Percentiles rank a stretch among this genome's conserved stretches.
These are phyloP conservation scores for Apium graveolens DNA, from an alignment of 129 eudicot genomes.

Conservation along the genomic window DNA sequence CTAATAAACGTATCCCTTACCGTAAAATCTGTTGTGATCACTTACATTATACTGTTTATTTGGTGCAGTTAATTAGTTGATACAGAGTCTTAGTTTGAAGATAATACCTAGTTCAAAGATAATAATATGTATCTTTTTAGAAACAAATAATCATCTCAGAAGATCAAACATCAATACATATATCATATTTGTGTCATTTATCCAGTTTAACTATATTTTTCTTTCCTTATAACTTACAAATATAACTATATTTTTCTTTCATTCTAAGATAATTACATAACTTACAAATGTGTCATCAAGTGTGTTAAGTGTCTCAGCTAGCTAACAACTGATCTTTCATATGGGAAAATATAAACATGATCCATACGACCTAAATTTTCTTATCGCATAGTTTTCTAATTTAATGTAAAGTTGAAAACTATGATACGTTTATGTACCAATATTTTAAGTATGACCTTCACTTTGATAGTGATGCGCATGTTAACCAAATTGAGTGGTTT, in stretches of 20 bases:
- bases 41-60: background rate
- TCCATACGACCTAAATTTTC: background rate
- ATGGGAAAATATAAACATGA: background rate
- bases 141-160: background rate
- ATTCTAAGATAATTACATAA: background rate
- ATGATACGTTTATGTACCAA: background rate
- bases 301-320: no score
- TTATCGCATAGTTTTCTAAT: background rate
- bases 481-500: slow-evolving; percentile 16
- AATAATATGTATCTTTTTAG: background rate
- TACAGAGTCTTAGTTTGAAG: background rate
- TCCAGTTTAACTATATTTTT: background rate
- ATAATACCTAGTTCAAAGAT: no score
- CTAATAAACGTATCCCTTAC: background rate
- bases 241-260: no score
- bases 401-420: background rate
- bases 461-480: slow-evolving; percentile 47
- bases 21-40: background rate
- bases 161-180: background rate
- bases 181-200: background rate
- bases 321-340: background rate
- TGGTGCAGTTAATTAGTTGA: background rate
- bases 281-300: background rate
- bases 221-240: no score
- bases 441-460: background rate